Evolutionary conservation across 73 alveolate genomes (phyloP).

Genomic region (Effrenium voratum): DNA sequence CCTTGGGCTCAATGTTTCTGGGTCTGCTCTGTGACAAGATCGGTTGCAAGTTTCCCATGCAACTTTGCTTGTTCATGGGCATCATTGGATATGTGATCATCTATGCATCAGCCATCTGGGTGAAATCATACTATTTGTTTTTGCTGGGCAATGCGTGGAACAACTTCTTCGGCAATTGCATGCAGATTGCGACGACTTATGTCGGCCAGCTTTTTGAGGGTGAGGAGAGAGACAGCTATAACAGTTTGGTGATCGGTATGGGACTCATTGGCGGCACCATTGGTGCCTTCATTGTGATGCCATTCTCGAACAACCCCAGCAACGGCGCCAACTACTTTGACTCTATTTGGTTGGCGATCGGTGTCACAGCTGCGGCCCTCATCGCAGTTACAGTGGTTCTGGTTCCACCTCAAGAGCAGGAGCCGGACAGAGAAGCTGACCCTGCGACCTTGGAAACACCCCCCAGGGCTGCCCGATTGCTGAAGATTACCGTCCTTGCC

Average conservation of each 20-base stretch:
- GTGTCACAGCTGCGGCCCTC: neutral
- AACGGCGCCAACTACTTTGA: slow-evolving; percentile 5
- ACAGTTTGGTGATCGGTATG: slow-evolving; percentile 48
- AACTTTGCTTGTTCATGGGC: slow-evolving; percentile 43
- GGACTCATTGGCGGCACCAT: slow-evolving; percentile 42
- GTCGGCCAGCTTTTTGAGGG: slow-evolving; percentile 56
- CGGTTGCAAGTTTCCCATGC: slow-evolving; percentile 67
- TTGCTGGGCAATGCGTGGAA: slow-evolving; percentile 39
- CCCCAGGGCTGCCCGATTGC: slow-evolving; percentile 33
- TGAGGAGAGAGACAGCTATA: slow-evolving; percentile 45
- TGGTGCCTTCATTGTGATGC: slow-evolving; percentile 36
- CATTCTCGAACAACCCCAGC: slow-evolving; percentile 23
- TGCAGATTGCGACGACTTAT: slow-evolving; percentile 43
- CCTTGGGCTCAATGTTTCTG: slow-evolving; percentile 11
- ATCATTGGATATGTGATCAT: slow-evolving; percentile 24
- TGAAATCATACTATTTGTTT: slow-evolving; percentile 37
- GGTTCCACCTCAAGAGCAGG: slow-evolving; percentile 5
- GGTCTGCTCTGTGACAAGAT: slow-evolving; percentile 48
- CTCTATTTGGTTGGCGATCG: neutral
- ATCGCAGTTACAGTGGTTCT: slow-evolving; percentile 5
- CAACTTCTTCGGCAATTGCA: slow-evolving; percentile 39
- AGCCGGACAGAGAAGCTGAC: neutral
- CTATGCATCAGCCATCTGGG: slow-evolving; percentile 40
- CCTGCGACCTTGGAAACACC: slow-evolving; percentile 24
- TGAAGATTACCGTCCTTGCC: slow-evolving; percentile 2